Percentiles rank a stretch among this genome's conserved stretches.
Conservation (phyloP, 2,329 filamentous ascomycete genomes). For the Neophaeococcomyces mojaviensis region DNA sequence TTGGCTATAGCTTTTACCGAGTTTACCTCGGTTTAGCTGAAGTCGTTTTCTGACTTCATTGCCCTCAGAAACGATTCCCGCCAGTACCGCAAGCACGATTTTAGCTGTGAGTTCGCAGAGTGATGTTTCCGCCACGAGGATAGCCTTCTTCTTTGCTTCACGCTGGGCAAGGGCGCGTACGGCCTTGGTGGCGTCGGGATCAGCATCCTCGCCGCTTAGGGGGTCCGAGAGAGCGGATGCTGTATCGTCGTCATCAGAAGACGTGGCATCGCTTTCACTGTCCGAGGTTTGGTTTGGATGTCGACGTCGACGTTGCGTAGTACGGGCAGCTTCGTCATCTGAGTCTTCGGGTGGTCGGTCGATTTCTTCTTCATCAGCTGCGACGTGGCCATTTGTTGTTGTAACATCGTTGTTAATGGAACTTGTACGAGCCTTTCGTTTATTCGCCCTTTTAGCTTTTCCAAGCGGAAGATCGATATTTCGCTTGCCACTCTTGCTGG, state of each 20-base stretch:
- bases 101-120: slow-evolving; percentile 81
- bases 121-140: slow-evolving; percentile 72
- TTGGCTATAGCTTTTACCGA: slow-evolving; percentile 81
- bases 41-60: slow-evolving; percentile 64
- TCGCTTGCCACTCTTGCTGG: slow-evolving; percentile 52
- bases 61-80: slow-evolving; percentile 59
- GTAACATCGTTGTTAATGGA: not conserved
- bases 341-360: slow-evolving; percentile 34
- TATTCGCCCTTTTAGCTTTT: not conserved
- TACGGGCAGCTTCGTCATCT: slow-evolving; percentile 39
- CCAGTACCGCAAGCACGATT: slow-evolving; percentile 71
- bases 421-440: not conserved
- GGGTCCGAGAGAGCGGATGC: not conserved
- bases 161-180: slow-evolving; percentile 29
- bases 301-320: slow-evolving; percentile 14
- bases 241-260: slow-evolving; percentile 7
- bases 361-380: slow-evolving; percentile 20
- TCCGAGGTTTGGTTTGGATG: slow-evolving; percentile 25
- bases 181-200: slow-evolving; percentile 33
- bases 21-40: slow-evolving; percentile 66
- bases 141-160: slow-evolving; percentile 50
- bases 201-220: slow-evolving; percentile 35
- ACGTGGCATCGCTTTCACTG: slow-evolving; percentile 16
- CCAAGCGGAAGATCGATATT: slow-evolving; percentile 21
- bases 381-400: not conserved